Base-by-base conservation (phyloP, 2,329 filamentous ascomycete species). In the Coniella vitis region DNA sequence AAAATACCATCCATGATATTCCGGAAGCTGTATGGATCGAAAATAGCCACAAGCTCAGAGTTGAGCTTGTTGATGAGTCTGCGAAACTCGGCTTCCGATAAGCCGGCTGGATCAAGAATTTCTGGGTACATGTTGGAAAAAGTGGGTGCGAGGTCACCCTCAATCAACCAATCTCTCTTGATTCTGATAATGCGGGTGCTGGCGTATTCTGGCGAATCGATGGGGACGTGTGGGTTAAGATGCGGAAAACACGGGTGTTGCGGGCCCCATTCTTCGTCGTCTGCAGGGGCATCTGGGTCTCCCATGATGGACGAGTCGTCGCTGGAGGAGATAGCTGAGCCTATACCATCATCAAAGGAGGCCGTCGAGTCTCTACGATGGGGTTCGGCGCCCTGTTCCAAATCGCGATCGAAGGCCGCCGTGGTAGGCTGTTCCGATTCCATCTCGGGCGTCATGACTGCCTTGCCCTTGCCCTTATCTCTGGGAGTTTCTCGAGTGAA, bases 101-200 rank as follows among this genome's bases (percentile, higher is more conserved):
- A 70, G 29, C 90, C 81, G 0, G 80, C 81, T 0, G 90, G 88
- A 56, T 96, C 90, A 7, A 98, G 73, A 50, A 98, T 95, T 63
- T 98, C 93, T 0, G 93, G 93, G 60, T 98, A 98, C 3, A 96
- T 74, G 60, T 97, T 96, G 14, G 88, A 93, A 63, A 94, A 97
- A 0, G 90, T 89, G 0, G 93, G 93, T 1, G 90, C 91, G 22
- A 95, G 71, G 65, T 98, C 93, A 32, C 91, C 93, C 53, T 84
- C 79, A 25, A 90, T 67, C 68, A 97, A 84, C 87, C 90, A 98
- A 66, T 98, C 93, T 37, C 93, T 79, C 50, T 84, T 83, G 54
- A 98, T 85, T 14, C 93, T 84, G 60, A 98, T 96, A 55, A 98
- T 87, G 49, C 91, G 84, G 2, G 93, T 98, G 7, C 75, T 81